Percentiles rank a stretch among this genome's conserved stretches.
Conservation (phyloP, 768 basidiomycete species). For the Paxillus involutus region DNA sequence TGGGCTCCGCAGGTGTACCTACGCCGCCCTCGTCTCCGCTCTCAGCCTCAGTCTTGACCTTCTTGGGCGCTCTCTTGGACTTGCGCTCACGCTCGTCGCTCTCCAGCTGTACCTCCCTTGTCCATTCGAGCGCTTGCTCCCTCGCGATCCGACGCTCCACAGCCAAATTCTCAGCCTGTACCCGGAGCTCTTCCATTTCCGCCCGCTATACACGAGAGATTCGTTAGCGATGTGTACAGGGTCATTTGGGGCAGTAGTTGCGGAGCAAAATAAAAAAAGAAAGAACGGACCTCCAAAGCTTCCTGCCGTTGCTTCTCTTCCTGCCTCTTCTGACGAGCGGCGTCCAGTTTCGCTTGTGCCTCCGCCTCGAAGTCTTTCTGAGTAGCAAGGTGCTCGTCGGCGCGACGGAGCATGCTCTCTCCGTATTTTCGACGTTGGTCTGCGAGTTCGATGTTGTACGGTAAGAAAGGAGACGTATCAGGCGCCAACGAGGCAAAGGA, state of each 20-base stretch:
- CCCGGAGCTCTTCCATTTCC: constrained; percentile 61
- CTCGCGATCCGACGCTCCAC: constrained; percentile 73
- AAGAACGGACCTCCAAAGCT: constrained; percentile 57
- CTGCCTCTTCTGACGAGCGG: constrained; percentile 73
- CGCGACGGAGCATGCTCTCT: constrained; percentile 78
- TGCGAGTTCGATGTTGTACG: constrained; percentile 85
- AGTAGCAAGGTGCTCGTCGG: constrained; percentile 72
- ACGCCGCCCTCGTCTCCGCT: constrained; percentile 47
- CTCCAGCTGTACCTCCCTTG: constrained; percentile 59
- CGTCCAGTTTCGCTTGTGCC: constrained; percentile 68
- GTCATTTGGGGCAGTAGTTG: too few species aligned
- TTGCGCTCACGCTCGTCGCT: constrained; percentile 77
- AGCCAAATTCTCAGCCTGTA: constrained; percentile 75
- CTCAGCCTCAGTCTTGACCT: constrained; percentile 50
- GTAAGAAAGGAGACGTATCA: constrained; percentile 65
- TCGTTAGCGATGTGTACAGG: not conserved
- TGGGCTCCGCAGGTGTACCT: constrained; percentile 44
- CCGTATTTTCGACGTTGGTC: constrained; percentile 91
- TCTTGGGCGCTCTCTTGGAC: constrained; percentile 53
- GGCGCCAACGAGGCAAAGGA: constrained; percentile 82
- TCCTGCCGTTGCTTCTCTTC: constrained; percentile 73
- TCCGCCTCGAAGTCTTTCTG: constrained; percentile 76
- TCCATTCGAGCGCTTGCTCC: constrained; percentile 82
- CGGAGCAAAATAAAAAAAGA: too few species aligned
- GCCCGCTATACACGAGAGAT: constrained; percentile 42